A percentile compares a stretch with the other conserved stretches of the same genome.
phyloP scores from a whole-genome alignment of 2,329 filamentous ascomycete genomes.

The Lecanosticta acicola region DNA sequence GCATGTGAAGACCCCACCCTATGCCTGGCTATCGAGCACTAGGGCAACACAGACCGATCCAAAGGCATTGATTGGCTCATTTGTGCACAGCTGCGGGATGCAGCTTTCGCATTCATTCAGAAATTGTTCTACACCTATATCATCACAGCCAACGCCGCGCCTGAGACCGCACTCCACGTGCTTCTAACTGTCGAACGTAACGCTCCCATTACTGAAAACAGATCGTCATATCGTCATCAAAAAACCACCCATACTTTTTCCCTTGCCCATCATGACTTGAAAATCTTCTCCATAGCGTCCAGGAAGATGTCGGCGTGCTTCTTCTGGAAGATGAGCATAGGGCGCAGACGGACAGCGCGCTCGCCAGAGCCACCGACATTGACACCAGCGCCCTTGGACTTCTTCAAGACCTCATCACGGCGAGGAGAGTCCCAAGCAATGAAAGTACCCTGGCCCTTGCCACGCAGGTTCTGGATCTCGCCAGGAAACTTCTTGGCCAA shows the following conservation, averaged over 20 bases:
- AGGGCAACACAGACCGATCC: background rate
- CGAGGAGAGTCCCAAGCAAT: conserved; percentile 83
- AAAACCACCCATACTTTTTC: background rate
- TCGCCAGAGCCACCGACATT: conserved; percentile 82
- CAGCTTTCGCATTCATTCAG: background rate
- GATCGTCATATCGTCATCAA: background rate
- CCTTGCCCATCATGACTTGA: conserved; percentile 23
- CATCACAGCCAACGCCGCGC: background rate
- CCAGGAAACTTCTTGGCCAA: conserved; percentile 67
- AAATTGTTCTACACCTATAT: background rate
- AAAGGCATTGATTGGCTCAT: too few relatives aligned
- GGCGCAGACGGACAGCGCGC: conserved; percentile 69
- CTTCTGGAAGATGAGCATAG: conserved; percentile 90
- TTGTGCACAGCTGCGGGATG: too few relatives aligned
- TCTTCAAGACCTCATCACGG: conserved; percentile 71
- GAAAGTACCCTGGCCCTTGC: conserved; percentile 84
- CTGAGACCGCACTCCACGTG: background rate
- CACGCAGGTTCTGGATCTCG: conserved; percentile 76
- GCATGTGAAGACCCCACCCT: background rate
- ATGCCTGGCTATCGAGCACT: too few relatives aligned
- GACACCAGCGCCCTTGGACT: conserved; percentile 72
- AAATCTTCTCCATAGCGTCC: conserved; percentile 38
- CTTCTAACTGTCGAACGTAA: background rate
- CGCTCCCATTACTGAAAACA: background rate
- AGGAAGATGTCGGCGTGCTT: conserved; percentile 82